These are phyloP conservation scores for Byssothecium circinans DNA, from an alignment of 2,329 filamentous ascomycete genomes.

Conservation along the genomic window DNA sequence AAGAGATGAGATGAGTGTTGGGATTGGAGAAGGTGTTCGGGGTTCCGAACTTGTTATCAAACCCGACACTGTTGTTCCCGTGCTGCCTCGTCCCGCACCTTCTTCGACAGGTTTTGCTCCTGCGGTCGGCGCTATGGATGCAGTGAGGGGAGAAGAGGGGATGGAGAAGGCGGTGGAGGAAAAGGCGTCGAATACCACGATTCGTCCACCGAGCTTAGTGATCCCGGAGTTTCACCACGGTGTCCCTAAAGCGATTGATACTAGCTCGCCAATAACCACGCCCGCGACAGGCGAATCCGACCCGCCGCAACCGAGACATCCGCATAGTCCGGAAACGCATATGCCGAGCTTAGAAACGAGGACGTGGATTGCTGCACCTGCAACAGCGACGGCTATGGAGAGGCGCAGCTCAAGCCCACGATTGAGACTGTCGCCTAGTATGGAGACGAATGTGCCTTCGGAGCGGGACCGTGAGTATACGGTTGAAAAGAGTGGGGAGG, in stretches of 20 bases:
- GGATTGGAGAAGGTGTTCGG: conserved; percentile 18
- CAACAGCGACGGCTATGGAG: too few relatives aligned
- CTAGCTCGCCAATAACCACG: conserved; percentile 1
- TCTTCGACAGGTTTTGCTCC: conserved; percentile 1
- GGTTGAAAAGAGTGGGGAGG: background rate
- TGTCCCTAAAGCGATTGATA: conserved; percentile 19
- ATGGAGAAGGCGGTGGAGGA: conserved; percentile 31
- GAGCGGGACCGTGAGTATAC: too few relatives aligned
- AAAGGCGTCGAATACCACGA: conserved; percentile 35
- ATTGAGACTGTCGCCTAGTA: too few relatives aligned
- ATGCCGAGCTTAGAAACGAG: background rate
- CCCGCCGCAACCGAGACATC: background rate
- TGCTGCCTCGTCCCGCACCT: conserved; percentile 6
- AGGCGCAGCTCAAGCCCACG: too few relatives aligned
- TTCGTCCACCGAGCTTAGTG: conserved; percentile 29
- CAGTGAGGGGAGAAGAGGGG: conserved; percentile 15
- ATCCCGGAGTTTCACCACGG: conserved; percentile 27
- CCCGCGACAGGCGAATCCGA: background rate
- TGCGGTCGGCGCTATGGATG: background rate
- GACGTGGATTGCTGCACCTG: too few relatives aligned
- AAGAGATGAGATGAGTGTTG: conserved; percentile 17
- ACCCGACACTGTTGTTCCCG: conserved; percentile 5
- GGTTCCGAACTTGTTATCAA: conserved; percentile 17
- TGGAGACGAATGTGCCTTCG: too few relatives aligned
- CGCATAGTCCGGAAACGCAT: background rate